Evolutionary conservation across 1,284 basidiomycete species (phyloP).

Genomic region (Cryptococcus maquisensis): DNA sequence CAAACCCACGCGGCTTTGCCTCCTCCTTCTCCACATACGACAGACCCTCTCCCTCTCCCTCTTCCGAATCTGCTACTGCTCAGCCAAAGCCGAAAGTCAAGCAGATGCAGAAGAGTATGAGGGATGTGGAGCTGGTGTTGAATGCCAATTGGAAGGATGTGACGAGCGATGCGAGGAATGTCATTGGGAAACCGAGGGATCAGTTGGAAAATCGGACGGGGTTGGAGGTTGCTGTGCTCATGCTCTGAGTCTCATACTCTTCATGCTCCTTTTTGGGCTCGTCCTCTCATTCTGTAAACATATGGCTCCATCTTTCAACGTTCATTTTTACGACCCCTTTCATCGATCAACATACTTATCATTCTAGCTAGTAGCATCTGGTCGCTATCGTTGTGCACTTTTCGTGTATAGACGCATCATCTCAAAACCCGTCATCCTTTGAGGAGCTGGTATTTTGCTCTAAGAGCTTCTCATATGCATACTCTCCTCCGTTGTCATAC

Average conservation of each 20-base stretch:
- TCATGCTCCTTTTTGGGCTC: no score
- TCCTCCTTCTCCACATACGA: slow-evolving; percentile 11
- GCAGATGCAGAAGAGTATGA: slow-evolving; percentile 16
- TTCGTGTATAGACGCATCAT: no score
- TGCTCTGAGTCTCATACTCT: not conserved
- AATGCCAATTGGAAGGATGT: slow-evolving; percentile 32
- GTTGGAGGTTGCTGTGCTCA: slow-evolving; percentile 31
- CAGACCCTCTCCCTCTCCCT: not conserved
- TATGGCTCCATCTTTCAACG: no score
- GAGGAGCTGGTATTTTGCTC: no score
- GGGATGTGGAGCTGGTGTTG: slow-evolving; percentile 29
- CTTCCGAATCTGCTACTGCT: not conserved
- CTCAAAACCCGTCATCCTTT: no score
- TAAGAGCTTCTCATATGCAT: no score
- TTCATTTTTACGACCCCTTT: no score
- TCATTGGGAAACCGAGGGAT: slow-evolving; percentile 24
- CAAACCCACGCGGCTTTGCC: slow-evolving; percentile 18
- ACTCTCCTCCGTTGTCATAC: no score
- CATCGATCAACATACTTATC: no score
- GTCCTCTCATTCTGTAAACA: no score
- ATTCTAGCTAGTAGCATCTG: no score
- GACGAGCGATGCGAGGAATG: slow-evolving; percentile 19
- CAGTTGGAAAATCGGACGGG: slow-evolving; percentile 37
- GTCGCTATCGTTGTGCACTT: no score
- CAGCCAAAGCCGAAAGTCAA: not conserved